Conservation (phyloP, 2,329 filamentous ascomycete species). For the Tolypocladium guangdongense region DNA sequence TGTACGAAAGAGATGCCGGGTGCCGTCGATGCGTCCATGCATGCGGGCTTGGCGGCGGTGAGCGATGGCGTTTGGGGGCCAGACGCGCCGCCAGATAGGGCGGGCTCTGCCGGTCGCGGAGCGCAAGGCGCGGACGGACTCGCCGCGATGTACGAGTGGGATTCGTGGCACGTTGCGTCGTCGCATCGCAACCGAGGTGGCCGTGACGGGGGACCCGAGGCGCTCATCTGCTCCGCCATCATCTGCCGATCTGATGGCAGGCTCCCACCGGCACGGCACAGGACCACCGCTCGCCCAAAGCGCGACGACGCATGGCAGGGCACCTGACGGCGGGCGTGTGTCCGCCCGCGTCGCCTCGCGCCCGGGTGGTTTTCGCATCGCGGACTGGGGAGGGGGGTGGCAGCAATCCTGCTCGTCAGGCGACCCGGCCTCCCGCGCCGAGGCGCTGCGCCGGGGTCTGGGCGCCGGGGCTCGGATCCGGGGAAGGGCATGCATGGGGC, state of each 20-base stretch:
- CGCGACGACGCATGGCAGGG: not conserved
- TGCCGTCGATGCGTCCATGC: not conserved
- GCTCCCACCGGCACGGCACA: not conserved
- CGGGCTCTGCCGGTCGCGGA: too few species aligned
- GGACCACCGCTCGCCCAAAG: not conserved
- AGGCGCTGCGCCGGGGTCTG: too few species aligned
- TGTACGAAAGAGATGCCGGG: too few species aligned
- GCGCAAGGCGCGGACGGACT: too few species aligned
- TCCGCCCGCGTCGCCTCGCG: not conserved
- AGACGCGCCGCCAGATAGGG: too few species aligned
- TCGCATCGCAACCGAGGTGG: not conserved
- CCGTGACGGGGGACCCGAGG: not conserved
- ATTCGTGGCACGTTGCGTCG: not conserved
- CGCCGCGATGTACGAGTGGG: too few species aligned
- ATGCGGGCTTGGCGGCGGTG: not conserved
- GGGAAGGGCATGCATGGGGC: not conserved
- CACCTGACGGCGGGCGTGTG: not conserved
- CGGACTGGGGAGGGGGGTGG: not conserved
- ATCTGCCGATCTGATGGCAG: too few species aligned
- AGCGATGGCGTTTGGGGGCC: too few species aligned
- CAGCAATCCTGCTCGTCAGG: not conserved
- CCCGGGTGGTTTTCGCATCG: not conserved
- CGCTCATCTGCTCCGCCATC: not conserved
- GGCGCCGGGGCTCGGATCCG: too few species aligned
- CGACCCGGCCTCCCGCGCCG: not conserved